Base-by-base conservation (phyloP, 176 grass and related monocot species). In the Cymbopogon citratus region DNA sequence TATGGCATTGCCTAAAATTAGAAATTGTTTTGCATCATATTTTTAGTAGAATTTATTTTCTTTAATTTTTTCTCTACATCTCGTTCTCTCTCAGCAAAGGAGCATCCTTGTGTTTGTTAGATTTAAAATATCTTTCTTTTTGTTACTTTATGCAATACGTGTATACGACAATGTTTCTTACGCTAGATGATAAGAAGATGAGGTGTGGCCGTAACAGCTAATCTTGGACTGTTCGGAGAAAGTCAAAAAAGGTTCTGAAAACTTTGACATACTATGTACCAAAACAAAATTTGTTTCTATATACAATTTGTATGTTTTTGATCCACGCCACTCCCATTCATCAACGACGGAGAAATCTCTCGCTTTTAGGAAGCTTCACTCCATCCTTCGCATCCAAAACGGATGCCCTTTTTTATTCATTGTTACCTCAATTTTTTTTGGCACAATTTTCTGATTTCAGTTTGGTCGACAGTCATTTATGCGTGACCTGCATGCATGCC, bases 151-250 rank as follows among this genome's bases (percentile, higher is more conserved):
- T 28, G 40, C 69, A 3, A 72, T 29, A 31, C 57, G 11, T 61
- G 11, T 61, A 73, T 11, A 21, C 19, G 63, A 81, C 82, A 35
- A 23, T 11, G 38, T 46, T 35, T 78, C 19, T 41, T 70, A n/a
- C 67, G 59, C 4, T 73, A 43, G 3, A 26, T 46, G 9, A 66
- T 70, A 24, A 25, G 72, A 72, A 77, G 84, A 74, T 56, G 82
- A 85, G 80, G 87, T 71, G 49, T 66, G 77, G 38, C 77, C 65
- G 26, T 64, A 33, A 63, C 71, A 43, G 2, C 19, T 23, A 36
- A 10, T 13, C 67, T 85, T 81, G 77, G 82, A 56, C 45, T 25
- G 14, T 73, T 83, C 12, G 0, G 13, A 56, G 66, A 41, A 77
- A 78, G 23, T 43, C 24, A 43, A 10, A 44, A 81, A 52, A 13